These are phyloP conservation scores for Aspergillus versicolor DNA, from an alignment of 2,329 filamentous ascomycete species.

Conservation along the genomic window DNA sequence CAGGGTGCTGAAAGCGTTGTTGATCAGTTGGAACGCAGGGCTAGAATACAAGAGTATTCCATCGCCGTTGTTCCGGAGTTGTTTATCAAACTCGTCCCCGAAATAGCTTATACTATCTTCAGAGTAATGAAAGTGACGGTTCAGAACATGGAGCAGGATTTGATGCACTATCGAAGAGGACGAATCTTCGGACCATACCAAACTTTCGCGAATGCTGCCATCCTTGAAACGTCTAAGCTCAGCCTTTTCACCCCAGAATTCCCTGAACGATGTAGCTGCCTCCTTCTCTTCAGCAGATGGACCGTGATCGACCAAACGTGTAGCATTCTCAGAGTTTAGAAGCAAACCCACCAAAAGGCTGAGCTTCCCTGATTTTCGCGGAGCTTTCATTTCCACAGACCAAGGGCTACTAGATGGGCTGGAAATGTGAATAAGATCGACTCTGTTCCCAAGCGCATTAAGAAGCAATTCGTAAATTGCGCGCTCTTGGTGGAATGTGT, in stretches of 20 bases:
- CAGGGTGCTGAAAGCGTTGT: slow-evolving; percentile 68
- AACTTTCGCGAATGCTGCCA: slow-evolving; percentile 86
- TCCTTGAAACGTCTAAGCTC: slow-evolving; percentile 94
- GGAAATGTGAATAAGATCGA: slow-evolving; percentile 64
- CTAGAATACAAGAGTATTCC: slow-evolving; percentile 44
- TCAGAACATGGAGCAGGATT: slow-evolving; percentile 71
- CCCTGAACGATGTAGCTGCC: slow-evolving; percentile 75
- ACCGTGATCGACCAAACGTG: slow-evolving; percentile 80
- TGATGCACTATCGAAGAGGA: slow-evolving; percentile 71
- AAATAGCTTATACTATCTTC: slow-evolving; percentile 55
- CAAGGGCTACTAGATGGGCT: slow-evolving; percentile 44
- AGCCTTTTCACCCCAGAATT: slow-evolving; percentile 93
- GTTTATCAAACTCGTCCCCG: slow-evolving; percentile 51
- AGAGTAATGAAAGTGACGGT: slow-evolving; percentile 64
- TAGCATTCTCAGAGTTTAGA: slow-evolving; percentile 70
- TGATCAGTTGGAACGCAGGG: slow-evolving; percentile 64
- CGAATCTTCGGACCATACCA: slow-evolving; percentile 74
- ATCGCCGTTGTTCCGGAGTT: slow-evolving; percentile 31
- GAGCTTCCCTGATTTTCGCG: slow-evolving; percentile 26
- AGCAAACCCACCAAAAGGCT: slow-evolving; percentile 65
- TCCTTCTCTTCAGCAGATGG: slow-evolving; percentile 82
- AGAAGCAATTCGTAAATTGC: slow-evolving; percentile 64
- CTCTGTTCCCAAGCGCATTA: slow-evolving; percentile 73
- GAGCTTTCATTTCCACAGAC: slow-evolving; percentile 45
- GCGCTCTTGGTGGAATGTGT: slow-evolving; percentile 30